A percentile compares a stretch with the other conserved stretches of the same genome.
Conservation (phyloP, 768 basidiomycete genomes). For the Cystofilobasidium bisporidii region DNA sequence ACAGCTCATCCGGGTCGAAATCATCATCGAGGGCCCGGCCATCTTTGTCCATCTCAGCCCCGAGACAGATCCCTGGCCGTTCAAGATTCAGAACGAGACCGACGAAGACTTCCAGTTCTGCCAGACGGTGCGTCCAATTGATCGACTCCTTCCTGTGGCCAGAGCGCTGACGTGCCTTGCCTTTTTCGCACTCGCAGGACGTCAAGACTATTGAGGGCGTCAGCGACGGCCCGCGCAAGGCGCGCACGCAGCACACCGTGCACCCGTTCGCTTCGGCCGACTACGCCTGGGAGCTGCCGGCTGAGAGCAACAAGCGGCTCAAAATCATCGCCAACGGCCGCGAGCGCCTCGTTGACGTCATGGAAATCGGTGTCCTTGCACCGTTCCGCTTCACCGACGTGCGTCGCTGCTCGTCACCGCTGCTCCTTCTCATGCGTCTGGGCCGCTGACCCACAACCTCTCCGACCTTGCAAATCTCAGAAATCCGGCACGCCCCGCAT, state of each 20-base stretch:
- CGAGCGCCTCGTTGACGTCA: slow-evolving; percentile 67
- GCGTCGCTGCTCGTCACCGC: slow-evolving; percentile 37
- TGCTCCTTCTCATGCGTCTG: too few relatives aligned
- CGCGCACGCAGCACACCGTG: slow-evolving; percentile 40
- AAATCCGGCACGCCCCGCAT: slow-evolving; percentile 49
- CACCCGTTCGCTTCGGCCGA: slow-evolving; percentile 48
- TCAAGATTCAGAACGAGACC: slow-evolving; percentile 79
- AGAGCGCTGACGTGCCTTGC: background rate
- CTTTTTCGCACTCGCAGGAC: slow-evolving; percentile 7
- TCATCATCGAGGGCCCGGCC: slow-evolving; percentile 72
- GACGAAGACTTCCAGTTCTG: slow-evolving; percentile 57
- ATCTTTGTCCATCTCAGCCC: slow-evolving; percentile 70
- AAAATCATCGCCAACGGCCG: slow-evolving; percentile 54
- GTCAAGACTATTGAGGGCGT: slow-evolving; percentile 6
- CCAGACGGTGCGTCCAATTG: slow-evolving; percentile 54
- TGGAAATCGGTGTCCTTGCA: slow-evolving; percentile 86
- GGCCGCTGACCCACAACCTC: too few relatives aligned
- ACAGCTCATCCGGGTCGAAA: slow-evolving; percentile 61
- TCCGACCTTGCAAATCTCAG: background rate
- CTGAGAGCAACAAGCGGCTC: slow-evolving; percentile 69
- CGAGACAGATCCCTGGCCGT: slow-evolving; percentile 73
- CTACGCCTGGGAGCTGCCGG: slow-evolving; percentile 93
- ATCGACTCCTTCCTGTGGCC: too few relatives aligned
- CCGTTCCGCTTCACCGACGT: slow-evolving; percentile 63
- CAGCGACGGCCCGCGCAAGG: slow-evolving; percentile 12